Evolutionary conservation across 164 flowering plant species (phyloP).

Genomic region (Liriodendron chinense): DNA sequence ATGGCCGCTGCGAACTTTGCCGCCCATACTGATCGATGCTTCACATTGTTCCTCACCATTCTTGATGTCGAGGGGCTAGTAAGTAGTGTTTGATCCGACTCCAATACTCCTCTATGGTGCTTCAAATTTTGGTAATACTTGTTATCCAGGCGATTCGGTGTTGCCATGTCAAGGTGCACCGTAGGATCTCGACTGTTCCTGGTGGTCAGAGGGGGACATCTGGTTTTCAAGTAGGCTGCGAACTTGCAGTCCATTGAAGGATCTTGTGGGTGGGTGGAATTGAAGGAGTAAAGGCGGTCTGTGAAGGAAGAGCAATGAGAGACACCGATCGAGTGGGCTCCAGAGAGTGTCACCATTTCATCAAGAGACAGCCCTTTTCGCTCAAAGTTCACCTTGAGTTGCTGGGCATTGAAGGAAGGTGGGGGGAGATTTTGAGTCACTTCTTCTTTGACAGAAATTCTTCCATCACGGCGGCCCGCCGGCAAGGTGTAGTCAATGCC

Average conservation of each 20-base stretch:
- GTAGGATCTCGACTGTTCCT: not conserved
- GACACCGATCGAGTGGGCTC: constrained; percentile 9
- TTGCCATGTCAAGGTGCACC: not conserved
- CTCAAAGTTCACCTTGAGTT: constrained; percentile 3
- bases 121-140: constrained; percentile 6
- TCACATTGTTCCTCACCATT: not conserved
- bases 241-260: not conserved
- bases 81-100: constrained; percentile 2
- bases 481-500: constrained; percentile 4
- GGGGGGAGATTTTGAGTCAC: not conserved
- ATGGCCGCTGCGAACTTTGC: constrained; percentile 15
- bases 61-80: not conserved
- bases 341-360: constrained; percentile 11
- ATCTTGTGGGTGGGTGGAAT: not conserved
- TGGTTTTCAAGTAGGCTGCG: not conserved
- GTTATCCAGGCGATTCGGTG: constrained; percentile 6
- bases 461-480: constrained; percentile 11
- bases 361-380: constrained; percentile 7
- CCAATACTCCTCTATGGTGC: not conserved
- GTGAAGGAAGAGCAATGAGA: constrained; percentile 1
- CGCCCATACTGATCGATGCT: constrained; percentile 22
- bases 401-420: not conserved
- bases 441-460: not conserved
- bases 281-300: not conserved
- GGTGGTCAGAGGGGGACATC: not conserved